phyloP scores from a whole-genome alignment of 495 filamentous ascomycete genomes.

The Lichina pygmaea region DNA sequence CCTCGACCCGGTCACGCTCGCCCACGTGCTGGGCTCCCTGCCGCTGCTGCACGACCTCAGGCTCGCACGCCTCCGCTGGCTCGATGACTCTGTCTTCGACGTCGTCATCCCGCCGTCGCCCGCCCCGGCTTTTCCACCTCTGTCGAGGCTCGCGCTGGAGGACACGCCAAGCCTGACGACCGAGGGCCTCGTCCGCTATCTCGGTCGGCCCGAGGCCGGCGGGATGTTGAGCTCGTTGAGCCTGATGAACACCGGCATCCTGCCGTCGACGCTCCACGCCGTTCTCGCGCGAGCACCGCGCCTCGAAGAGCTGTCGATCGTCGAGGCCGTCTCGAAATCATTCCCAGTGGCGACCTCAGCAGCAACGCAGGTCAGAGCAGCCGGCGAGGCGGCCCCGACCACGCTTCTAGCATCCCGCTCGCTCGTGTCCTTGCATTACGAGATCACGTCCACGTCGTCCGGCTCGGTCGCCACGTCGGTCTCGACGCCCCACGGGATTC shows the following conservation, averaged over 20 bases:
- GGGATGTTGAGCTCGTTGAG: constrained; percentile 29
- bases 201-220: constrained; percentile 22
- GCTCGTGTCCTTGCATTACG: constrained; percentile 48
- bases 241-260: constrained; percentile 37
- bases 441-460: constrained; percentile 37
- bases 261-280: constrained; percentile 30
- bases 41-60: constrained; percentile 41
- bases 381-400: constrained; percentile 6
- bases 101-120: constrained; percentile 20
- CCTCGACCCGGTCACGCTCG: constrained; percentile 41
- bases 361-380: not conserved
- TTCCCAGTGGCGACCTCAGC: constrained; percentile 25
- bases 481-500: constrained; percentile 21
- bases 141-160: constrained; percentile 41
- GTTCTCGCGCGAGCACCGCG: constrained; percentile 32
- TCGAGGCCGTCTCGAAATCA: constrained; percentile 33
- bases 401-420: constrained; percentile 38
- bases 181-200: constrained; percentile 35
- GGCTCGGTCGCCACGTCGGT: constrained; percentile 20
- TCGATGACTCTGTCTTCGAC: constrained; percentile 52
- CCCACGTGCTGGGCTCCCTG: constrained; percentile 42
- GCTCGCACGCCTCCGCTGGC: constrained; percentile 32
- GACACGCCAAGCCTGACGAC: constrained; percentile 41
- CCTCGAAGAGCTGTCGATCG: constrained; percentile 37
- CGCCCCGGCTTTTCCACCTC: constrained; percentile 33